Evolutionary conservation across 352 stramenopile genomes (phyloP), one percentile per base, ranked within the genome.

Genomic region (Phytophthora citricola): DNA sequence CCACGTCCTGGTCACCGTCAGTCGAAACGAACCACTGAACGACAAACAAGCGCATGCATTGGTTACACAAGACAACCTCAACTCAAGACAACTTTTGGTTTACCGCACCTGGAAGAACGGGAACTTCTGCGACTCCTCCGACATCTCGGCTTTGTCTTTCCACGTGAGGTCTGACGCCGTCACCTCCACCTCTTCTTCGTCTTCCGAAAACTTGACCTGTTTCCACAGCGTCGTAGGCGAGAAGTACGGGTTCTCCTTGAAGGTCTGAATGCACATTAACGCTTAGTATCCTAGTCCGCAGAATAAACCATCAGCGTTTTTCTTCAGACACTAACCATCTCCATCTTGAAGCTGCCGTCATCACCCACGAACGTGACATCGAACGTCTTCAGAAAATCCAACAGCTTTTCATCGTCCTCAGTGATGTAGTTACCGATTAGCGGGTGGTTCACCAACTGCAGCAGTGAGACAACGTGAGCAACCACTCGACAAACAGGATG

Each of bases 191-290:
- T 91, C 83, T 55, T 76, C 78, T 2, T 89, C 82, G 12, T 94
- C 82, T 39, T 92, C 83, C 54, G 74, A 85, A 71, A 84, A 91
- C 47, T 70, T 84, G 29, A 94, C 71, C 48, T 91, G 69, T 71
- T 92, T 92, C 76, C 80, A 94, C 17, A 94, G 59, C 50, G 66
- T 73, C 44, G 55, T 71, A 40, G 76, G 73, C 29, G 51, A 69
- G 41, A 94, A 79, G 63, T 75, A 91, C 32, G 78, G 74, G 74
- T 94, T 94, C 63, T 92, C 83, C 48, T 70, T 75, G 44, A 94
- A 85, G 14, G 59, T 85, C 81, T 92, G 64, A 46, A 27, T 29
- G 20, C 31, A 34, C 8, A 36, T 34, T 36, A 45, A 15, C 26
- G 26, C 32, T 60, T 27, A 58, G 26, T 65, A 45, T 29, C 8